Evolutionary conservation across 108 stramenopile genomes (phyloP).

Genomic region (Cyclotella cryptica): DNA sequence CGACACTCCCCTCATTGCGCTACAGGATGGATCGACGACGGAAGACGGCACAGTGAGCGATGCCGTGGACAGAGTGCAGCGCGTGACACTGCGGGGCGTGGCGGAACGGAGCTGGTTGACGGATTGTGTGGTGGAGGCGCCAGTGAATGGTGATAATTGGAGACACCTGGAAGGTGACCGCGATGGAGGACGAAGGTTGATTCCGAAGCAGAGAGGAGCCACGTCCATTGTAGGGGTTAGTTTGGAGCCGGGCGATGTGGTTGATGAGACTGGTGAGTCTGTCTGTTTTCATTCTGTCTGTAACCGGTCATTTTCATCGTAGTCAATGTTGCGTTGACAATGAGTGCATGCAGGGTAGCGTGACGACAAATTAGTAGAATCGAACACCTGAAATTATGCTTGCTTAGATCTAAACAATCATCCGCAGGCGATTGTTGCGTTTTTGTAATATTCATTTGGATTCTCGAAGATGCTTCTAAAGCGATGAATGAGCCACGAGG

Average conservation of each 20-base stretch:
- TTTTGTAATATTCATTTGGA: too few relatives aligned
- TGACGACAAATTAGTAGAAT: too few relatives aligned
- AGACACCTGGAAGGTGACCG: not conserved
- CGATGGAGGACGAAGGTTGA: constrained; percentile 4
- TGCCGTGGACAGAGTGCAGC: constrained; percentile 21
- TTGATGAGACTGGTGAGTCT: constrained; percentile 9
- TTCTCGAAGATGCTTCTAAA: too few relatives aligned
- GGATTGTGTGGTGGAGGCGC: constrained; percentile 2
- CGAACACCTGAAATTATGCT: too few relatives aligned
- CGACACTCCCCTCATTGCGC: constrained; percentile 6
- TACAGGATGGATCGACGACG: not conserved
- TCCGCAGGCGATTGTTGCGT: too few relatives aligned
- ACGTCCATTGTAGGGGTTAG: constrained; percentile 22
- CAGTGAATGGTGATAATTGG: not conserved
- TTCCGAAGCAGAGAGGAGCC: constrained; percentile 14
- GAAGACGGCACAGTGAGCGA: constrained; percentile 5
- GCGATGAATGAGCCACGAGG: too few relatives aligned
- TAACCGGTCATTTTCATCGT: not conserved
- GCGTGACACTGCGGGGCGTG: not conserved
- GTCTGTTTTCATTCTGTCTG: not conserved
- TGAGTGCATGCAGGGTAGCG: not conserved
- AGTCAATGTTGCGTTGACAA: not conserved
- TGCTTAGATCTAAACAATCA: too few relatives aligned
- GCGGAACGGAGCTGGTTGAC: constrained; percentile 14
- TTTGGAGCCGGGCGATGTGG: constrained; percentile 13